Evolutionary conservation across 2,329 filamentous ascomycete species (phyloP).

Genomic region (Cytospora schulzeri): DNA sequence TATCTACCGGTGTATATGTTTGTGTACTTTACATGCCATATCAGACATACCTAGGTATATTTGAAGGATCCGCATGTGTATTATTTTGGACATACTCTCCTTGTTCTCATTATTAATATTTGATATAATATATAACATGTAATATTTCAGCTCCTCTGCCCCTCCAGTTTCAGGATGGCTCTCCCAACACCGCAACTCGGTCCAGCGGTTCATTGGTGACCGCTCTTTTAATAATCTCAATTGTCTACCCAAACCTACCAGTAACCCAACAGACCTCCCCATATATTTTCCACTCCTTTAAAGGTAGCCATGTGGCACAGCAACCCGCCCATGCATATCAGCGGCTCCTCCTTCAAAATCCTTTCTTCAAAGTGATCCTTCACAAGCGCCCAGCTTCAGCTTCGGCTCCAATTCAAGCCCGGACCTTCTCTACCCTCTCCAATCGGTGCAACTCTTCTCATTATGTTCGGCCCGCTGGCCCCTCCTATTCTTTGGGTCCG

Average conservation of each 20-base stretch:
- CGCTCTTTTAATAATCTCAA: not conserved
- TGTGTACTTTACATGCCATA: too few species aligned
- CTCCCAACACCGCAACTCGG: not conserved
- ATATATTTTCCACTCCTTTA: not conserved
- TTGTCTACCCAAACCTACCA: too few species aligned
- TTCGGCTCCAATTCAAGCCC: not conserved
- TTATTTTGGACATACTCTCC: too few species aligned
- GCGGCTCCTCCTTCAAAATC: not conserved
- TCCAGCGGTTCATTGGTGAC: not conserved
- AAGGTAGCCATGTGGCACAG: constrained; percentile 13
- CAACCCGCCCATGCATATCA: not conserved
- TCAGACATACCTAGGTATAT: too few species aligned
- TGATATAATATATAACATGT: too few species aligned
- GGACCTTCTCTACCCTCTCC: not conserved
- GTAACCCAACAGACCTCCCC: too few species aligned
- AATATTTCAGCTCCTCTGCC: too few species aligned
- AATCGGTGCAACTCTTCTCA: not conserved
- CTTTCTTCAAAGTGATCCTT: not conserved
- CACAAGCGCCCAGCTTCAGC: not conserved
- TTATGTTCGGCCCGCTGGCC: not conserved
- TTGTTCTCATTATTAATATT: too few species aligned
- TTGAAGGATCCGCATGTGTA: too few species aligned
- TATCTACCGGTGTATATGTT: too few species aligned
- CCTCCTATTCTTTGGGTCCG: not conserved
- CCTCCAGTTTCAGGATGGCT: too few species aligned